These are phyloP conservation scores for Zygnema circumcarinatum DNA, from an alignment of 139 green algal species.

Conservation along the genomic window DNA sequence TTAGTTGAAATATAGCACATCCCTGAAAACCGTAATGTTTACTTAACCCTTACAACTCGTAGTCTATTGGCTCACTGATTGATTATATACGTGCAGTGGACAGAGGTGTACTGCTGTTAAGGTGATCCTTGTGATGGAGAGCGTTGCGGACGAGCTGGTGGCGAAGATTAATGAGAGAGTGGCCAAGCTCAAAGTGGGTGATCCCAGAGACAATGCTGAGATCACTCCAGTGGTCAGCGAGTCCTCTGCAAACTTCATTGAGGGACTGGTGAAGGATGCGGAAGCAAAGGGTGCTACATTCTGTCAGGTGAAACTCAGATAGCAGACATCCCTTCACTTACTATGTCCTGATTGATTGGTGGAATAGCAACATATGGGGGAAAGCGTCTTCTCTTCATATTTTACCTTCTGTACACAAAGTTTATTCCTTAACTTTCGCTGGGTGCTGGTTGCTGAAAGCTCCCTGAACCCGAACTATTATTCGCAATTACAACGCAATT, in stretches of 20 bases:
- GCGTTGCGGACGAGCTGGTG: constrained; percentile 82
- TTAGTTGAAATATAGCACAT: no score
- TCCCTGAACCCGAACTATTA: no score
- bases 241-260: constrained; percentile 90
- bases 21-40: no score
- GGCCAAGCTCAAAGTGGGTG: constrained; percentile 81
- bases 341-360: constrained; percentile 9
- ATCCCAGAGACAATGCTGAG: constrained; percentile 83
- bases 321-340: no score
- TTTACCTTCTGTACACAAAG: no score
- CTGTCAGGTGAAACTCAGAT: constrained; percentile 55
- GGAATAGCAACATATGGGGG: no score
- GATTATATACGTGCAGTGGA: constrained; percentile 60
- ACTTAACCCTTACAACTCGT: no score
- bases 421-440: neutral
- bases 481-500: no score
- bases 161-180: constrained; percentile 63
- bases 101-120: constrained; percentile 95
- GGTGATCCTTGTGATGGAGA: constrained; percentile 77
- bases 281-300: constrained; percentile 65
- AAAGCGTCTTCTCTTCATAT: no score
- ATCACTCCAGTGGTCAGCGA: constrained; percentile 91
- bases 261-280: constrained; percentile 76
- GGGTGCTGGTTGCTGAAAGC: neutral
- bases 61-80: neutral